Percentiles rank a stretch among this genome's conserved stretches.
Evolutionary conservation across 331 rosid genomes (phyloP).

Genomic region (Pyracantha coccinea): DNA sequence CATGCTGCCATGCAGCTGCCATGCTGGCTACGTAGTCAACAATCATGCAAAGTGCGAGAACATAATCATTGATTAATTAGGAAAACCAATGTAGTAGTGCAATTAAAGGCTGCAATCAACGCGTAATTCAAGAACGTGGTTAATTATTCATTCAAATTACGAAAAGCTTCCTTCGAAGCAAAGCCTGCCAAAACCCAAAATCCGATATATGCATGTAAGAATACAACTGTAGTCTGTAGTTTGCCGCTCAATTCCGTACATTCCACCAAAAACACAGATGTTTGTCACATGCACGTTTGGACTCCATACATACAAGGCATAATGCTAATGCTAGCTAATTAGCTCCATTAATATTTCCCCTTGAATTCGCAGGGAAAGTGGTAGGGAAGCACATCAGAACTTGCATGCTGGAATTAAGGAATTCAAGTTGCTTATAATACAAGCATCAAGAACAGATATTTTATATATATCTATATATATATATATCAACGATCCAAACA

Average conservation of each 20-base stretch:
- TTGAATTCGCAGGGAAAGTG: constrained; percentile 11
- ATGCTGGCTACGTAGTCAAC: constrained; percentile 27
- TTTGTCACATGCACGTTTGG: constrained; percentile 16
- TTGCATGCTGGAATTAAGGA: constrained; percentile 7
- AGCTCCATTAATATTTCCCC: background rate
- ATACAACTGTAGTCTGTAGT: constrained; percentile 14
- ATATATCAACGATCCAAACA: too few relatives aligned
- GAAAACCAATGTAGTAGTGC: constrained; percentile 10
- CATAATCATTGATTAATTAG: background rate
- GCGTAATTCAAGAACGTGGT: background rate
- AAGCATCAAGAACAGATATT: constrained; percentile 32
- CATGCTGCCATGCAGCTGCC: background rate
- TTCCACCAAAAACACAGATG: background rate
- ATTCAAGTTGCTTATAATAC: constrained; percentile 20
- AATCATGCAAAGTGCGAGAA: background rate
- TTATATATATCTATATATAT: too few relatives aligned
- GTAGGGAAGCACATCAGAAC: constrained; percentile 19
- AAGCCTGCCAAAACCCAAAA: constrained; percentile 13
- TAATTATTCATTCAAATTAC: background rate
- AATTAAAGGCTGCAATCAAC: constrained; percentile 17
- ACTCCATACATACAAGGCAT: background rate
- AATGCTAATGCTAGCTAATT: background rate
- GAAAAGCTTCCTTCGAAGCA: constrained; percentile 19
- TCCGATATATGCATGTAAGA: background rate
- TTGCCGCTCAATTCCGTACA: constrained; percentile 11